Conservation (phyloP, 2,329 filamentous ascomycete genomes). For the Thielaviopsis punctulata region DNA sequence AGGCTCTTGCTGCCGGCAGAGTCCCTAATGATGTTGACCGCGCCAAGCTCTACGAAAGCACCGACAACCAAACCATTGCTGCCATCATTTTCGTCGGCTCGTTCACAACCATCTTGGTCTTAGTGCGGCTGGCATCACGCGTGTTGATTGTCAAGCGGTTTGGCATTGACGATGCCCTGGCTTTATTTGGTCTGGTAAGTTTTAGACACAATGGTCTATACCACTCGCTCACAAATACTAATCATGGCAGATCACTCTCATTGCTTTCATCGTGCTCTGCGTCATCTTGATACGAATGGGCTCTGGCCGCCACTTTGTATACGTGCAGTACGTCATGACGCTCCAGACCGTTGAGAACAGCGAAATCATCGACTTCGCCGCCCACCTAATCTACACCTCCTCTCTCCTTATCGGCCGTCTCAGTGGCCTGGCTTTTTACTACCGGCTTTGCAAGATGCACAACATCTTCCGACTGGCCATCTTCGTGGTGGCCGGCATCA, state of each 20-base stretch:
- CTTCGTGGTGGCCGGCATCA: constrained; percentile 19
- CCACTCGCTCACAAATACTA: neutral
- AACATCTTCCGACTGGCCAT: constrained; percentile 21
- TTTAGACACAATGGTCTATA: no score
- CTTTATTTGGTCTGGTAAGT: constrained; percentile 21
- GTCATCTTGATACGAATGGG: constrained; percentile 29
- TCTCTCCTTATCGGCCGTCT: constrained; percentile 31
- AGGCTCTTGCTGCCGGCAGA: constrained; percentile 21
- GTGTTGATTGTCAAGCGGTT: constrained; percentile 21
- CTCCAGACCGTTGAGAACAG: constrained; percentile 24
- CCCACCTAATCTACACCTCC: constrained; percentile 34
- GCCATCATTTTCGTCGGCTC: constrained; percentile 23
- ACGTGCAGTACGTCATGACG: constrained; percentile 29
- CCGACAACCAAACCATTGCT: constrained; percentile 22
- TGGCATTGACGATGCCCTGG: constrained; percentile 23
- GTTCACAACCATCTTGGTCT: constrained; percentile 20
- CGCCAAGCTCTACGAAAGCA: constrained; percentile 21
- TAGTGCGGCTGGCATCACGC: constrained; percentile 20
- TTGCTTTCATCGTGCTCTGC: constrained; percentile 26
- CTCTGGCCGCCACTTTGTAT: constrained; percentile 28
- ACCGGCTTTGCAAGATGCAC: constrained; percentile 26
- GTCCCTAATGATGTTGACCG: constrained; percentile 21
- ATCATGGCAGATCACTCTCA: constrained; percentile 20
- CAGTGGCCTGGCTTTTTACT: constrained; percentile 35
- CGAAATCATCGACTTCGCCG: constrained; percentile 30